Base-by-base conservation (phyloP, 2,329 filamentous ascomycete genomes). In the Claviceps humidiphila region DNA sequence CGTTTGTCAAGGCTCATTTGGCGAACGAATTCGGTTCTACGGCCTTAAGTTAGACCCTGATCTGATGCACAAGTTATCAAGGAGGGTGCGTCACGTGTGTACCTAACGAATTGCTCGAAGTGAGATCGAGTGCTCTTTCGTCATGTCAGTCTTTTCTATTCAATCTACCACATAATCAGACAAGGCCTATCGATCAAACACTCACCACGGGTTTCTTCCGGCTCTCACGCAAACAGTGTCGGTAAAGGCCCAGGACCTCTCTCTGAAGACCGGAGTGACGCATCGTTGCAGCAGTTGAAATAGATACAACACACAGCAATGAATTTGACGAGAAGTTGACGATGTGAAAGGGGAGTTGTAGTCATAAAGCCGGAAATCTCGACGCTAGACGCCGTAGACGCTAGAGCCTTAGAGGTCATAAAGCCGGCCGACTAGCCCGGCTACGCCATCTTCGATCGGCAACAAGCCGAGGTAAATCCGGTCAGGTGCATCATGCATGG, bases 201-300 rank as follows among this genome's bases (percentile, higher is more conserved):
- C 56, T 56, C 66, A 91, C 88, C 60, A 70, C 65, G 49, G 90
- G 89, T 67, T 98, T 97, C 62, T 82, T 84, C 55, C 84, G 80
- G 54, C 85, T 82, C 62, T 87, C 87, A 54, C 90, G 81, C 26
- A 98, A 73, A 62, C 91, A 97, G 64, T 82, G 80, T 54, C 91
- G 82, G 66, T 97, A 98, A 14, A 98, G 52, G 44, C 49, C 46
- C 16, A 52, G 13, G 16, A 55, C 51, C 45, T 55, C 51, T 43
- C 45, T 51, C 34, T 55, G 51, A 16, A 55, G 48, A 37, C 54
- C 51, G 13, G 51, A 53, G n/a, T 51, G 54, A 51, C 63, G 63
- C 48, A 58, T 61, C 56, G 58, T 61, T 17, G 22, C 38, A 34
- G 16, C 7, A 39, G 4, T 24, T 17, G 46, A 48, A 37, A 9